Percentiles rank a stretch among this genome's conserved stretches.
phyloP scores from a whole-genome alignment of 2,329 filamentous ascomycete species.

The Penicillium crustosum region DNA sequence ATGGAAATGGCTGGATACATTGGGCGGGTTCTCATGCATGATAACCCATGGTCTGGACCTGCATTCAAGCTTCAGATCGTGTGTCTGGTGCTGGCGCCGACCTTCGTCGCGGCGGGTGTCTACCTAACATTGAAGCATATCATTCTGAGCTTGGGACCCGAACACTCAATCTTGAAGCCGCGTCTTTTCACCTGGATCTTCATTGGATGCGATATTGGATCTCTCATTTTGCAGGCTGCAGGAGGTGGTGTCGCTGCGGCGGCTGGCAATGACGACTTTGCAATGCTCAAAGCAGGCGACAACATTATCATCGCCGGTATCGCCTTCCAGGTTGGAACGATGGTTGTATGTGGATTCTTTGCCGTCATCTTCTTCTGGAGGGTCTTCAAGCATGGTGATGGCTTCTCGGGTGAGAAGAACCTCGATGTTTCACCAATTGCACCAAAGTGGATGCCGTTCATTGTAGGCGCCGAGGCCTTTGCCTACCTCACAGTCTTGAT shows the following conservation, averaged over 20 bases:
- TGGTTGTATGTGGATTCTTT: constrained; percentile 40
- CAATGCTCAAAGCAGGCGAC: constrained; percentile 50
- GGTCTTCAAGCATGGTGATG: constrained; percentile 29
- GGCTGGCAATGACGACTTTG: constrained; percentile 39
- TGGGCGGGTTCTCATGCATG: constrained; percentile 54
- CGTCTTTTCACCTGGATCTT: constrained; percentile 60
- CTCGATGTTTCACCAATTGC: constrained; percentile 21
- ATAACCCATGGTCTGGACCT: constrained; percentile 51
- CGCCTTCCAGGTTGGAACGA: constrained; percentile 56
- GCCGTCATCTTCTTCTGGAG: constrained; percentile 49
- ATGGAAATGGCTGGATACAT: constrained; percentile 58
- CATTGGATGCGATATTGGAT: constrained; percentile 58
- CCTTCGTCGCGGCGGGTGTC: constrained; percentile 56
- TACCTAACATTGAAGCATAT: constrained; percentile 60
- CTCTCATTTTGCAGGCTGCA: constrained; percentile 59
- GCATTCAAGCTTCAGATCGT: constrained; percentile 58
- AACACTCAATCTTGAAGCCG: constrained; percentile 50
- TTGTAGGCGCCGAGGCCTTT: constrained; percentile 33
- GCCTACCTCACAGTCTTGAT: constrained; percentile 44
- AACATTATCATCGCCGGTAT: constrained; percentile 61
- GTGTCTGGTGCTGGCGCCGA: constrained; percentile 57
- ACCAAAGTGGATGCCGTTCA: constrained; percentile 24
- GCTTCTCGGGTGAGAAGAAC: constrained; percentile 29
- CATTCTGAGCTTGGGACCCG: constrained; percentile 55
- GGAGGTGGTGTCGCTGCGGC: constrained; percentile 60